These are phyloP conservation scores for Camptophora hylomeconis DNA, from an alignment of 2,329 filamentous ascomycete genomes.

Conservation along the genomic window DNA sequence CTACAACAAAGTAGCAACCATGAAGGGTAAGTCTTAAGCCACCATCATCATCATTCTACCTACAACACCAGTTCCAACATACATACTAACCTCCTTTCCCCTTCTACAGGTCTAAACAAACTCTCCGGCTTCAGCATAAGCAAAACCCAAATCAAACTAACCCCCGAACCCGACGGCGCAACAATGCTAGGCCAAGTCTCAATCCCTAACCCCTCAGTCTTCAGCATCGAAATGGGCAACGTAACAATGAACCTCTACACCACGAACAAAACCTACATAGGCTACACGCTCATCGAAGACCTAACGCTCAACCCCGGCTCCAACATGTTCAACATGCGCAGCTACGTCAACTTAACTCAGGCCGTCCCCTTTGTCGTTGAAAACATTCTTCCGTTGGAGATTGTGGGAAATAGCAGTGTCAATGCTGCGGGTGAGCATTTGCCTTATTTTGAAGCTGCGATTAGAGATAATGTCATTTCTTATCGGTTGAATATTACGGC, in stretches of 20 bases:
- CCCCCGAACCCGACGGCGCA: constrained; percentile 28
- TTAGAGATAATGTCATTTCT: no score
- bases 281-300: constrained; percentile 36
- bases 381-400: no score
- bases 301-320: constrained; percentile 41
- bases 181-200: constrained; percentile 42
- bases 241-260: constrained; percentile 42
- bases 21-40: constrained; percentile 35
- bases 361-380: no score
- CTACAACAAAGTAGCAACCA: constrained; percentile 44
- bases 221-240: constrained; percentile 45
- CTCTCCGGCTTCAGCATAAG: constrained; percentile 39
- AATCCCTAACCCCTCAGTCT: constrained; percentile 48
- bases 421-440: no score
- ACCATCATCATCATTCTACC: neutral
- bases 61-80: neutral
- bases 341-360: no score
- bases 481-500: no score
- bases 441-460: no score
- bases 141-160: constrained; percentile 33
- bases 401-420: no score
- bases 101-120: constrained; percentile 41
- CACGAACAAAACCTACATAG: constrained; percentile 35
- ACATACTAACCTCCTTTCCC: neutral
- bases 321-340: constrained; percentile 40